Conservation (phyloP, 2,329 filamentous ascomycete species). For the Aspergillus transmontanensis region DNA sequence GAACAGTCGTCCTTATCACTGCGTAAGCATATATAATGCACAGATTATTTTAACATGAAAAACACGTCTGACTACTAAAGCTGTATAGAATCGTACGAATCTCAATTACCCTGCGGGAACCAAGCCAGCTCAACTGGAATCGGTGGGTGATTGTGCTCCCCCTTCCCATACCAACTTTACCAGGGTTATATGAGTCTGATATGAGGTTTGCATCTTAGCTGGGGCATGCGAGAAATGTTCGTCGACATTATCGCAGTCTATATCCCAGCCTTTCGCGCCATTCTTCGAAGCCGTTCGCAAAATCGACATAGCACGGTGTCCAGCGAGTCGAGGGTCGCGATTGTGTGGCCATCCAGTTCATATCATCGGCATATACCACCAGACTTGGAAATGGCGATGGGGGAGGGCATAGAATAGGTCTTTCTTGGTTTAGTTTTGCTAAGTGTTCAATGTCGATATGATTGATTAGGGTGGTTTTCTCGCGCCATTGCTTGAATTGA, state of each 20-base stretch:
- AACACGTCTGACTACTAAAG: neutral
- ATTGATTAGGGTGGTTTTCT: too few relatives aligned
- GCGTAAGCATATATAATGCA: neutral
- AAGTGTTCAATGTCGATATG: too few relatives aligned
- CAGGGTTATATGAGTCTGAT: neutral
- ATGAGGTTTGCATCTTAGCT: neutral
- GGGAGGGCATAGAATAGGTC: too few relatives aligned
- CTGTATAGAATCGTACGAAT: neutral
- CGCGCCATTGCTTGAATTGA: too few relatives aligned
- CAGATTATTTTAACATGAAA: too few relatives aligned
- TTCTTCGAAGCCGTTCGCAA: neutral
- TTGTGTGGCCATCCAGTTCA: neutral
- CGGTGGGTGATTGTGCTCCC: neutral
- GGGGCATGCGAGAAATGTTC: neutral
- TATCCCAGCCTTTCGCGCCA: neutral
- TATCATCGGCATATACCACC: neutral
- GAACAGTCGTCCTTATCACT: neutral
- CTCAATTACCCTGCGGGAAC: neutral
- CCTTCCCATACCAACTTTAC: neutral
- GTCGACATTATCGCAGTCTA: neutral
- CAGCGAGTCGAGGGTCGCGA: neutral
- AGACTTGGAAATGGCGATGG: neutral
- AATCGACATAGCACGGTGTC: neutral
- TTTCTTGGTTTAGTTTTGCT: too few relatives aligned
- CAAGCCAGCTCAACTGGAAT: neutral